phyloP scores from a whole-genome alignment of 208 protist genomes.

The Trypanosoma lewisi region DNA sequence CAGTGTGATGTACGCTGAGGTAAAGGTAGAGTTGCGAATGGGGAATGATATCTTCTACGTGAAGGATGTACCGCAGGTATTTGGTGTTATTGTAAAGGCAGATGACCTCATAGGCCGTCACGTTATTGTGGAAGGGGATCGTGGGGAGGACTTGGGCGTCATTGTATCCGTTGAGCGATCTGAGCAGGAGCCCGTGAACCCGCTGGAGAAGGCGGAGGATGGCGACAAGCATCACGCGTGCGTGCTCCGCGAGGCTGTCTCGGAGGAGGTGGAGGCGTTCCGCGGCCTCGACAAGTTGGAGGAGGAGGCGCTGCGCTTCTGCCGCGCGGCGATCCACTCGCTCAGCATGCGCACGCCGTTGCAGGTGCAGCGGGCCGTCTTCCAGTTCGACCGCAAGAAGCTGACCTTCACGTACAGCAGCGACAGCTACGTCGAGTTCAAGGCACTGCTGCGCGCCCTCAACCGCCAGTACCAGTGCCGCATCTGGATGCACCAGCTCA shows the following conservation, averaged over 20 bases:
- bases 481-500: constrained; percentile 91
- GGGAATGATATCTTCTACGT: constrained; percentile 47
- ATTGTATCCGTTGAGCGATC: constrained; percentile 33
- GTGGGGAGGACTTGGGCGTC: constrained; percentile 74
- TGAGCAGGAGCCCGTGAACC: constrained; percentile 7
- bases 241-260: constrained; percentile 63
- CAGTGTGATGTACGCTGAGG: constrained; percentile 44
- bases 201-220: constrained; percentile 23
- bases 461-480: constrained; percentile 83
- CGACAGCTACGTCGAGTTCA: constrained; percentile 78
- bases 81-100: constrained; percentile 33
- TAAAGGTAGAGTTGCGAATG: constrained; percentile 52
- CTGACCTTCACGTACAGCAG: constrained; percentile 84
- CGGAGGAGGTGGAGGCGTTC: constrained; percentile 41
- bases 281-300: constrained; percentile 47
- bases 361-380: constrained; percentile 66
- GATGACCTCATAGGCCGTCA: constrained; percentile 48
- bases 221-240: constrained; percentile 8
- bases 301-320: constrained; percentile 54
- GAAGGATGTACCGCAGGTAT: constrained; percentile 43
- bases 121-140: constrained; percentile 84
- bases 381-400: constrained; percentile 90
- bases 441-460: constrained; percentile 59
- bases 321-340: constrained; percentile 41
- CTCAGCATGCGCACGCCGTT: constrained; percentile 58